Base-by-base conservation (phyloP, 495 filamentous ascomycete genomes). In the Aspergillus affinis region DNA sequence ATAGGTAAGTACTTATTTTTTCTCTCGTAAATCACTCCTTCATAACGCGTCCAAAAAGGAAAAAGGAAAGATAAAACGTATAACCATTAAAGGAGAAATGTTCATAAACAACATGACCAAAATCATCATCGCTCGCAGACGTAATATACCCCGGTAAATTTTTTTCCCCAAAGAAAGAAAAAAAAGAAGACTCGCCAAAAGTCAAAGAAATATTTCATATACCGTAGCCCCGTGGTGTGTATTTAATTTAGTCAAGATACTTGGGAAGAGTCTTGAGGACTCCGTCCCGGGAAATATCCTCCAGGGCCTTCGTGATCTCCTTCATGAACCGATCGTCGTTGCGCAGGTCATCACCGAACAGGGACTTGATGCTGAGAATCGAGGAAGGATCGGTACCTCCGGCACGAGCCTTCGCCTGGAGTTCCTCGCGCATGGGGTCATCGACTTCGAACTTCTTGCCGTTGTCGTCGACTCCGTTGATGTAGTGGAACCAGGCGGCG, bases 271-370 rank as follows among this genome's bases (percentile, higher is more conserved):
- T 78, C 65, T 75, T 75, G 59, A 80, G 8, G 47, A 79, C 63
- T 9, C 78, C 78, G 41, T 80, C 75, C 55, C 69, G 69, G 19
- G 66, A 56, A 48, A 80, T 77, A 4, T 72, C 69, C 62, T 78
- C 69, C 71, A 79, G 71, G 2, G 75, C 74, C 2, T 51, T 68
- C 18, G 74, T 71, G 29, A 79, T 67, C 59, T 74, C 65, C 51
- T 72, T 27, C 8, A 79, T 20, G 63, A 80, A 80, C 6, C 75
- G 58, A 68, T 74, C 66, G 53, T 78, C 74, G 17, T 29, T 30
- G 30, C 78, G 74, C 65, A 80, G 62, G 59, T 80, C 78, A 48
- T 80, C 75, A 62, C 78, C 78, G 46, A 80, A 80, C 13, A 80
- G 67, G 29, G 36, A 74, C 69, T 72, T 75, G 48, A 78, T 74